Conservation (phyloP, 2,329 filamentous ascomycete genomes). For the Akanthomyces dipterigenus region DNA sequence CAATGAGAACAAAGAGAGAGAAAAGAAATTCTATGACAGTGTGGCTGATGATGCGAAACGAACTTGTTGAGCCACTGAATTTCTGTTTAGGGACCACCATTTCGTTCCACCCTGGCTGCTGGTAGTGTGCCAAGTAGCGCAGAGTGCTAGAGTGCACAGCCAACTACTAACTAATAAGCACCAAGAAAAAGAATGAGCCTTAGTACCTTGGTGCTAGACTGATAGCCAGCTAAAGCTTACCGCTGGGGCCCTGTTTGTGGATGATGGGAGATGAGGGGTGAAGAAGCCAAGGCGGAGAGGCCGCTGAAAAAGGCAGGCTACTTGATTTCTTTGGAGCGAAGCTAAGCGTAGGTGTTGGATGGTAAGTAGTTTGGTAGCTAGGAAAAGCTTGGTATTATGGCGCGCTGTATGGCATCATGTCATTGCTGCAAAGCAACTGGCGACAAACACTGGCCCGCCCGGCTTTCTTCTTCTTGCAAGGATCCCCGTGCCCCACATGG, state of each 20-base stretch:
- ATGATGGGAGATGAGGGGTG: background rate
- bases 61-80: background rate
- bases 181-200: background rate
- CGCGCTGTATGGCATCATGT: background rate
- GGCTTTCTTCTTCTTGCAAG: no score
- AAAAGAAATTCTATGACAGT: background rate
- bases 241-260: background rate
- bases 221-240: no score
- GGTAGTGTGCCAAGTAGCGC: background rate
- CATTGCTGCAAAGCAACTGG: background rate
- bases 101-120: background rate
- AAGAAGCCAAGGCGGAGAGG: background rate
- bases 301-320: background rate
- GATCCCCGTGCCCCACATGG: background rate
- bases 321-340: no score
- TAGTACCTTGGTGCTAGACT: no score
- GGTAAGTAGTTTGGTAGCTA: no score
- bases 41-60: background rate
- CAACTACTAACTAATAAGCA: no score
- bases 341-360: background rate
- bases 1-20: background rate
- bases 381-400: background rate
- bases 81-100: background rate
- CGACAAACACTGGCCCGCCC: no score
- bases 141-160: no score